These are phyloP conservation scores for Sistotremastrum suecicum DNA, from an alignment of 768 basidiomycete species.

Conservation along the genomic window DNA sequence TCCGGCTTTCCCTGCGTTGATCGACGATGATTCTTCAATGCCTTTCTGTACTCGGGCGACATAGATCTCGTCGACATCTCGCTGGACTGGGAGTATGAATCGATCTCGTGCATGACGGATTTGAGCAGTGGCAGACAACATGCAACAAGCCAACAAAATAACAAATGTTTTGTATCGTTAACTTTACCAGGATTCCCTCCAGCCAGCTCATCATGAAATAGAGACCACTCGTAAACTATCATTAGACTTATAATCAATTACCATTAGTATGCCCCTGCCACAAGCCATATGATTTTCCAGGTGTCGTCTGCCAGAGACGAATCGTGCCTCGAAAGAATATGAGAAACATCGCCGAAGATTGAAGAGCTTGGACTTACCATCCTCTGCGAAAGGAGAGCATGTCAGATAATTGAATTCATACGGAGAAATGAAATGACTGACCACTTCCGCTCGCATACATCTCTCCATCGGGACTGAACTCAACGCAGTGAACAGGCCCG, in stretches of 20 bases:
- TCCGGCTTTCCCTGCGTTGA: neutral
- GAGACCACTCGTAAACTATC: too few species aligned
- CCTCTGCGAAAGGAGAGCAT: conserved; percentile 34
- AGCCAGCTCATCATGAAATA: neutral
- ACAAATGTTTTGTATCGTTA: too few species aligned
- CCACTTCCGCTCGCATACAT: conserved; percentile 96
- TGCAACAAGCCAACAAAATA: too few species aligned
- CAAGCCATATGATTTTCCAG: conserved; percentile 82
- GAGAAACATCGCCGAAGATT: conserved; percentile 4
- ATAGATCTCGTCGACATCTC: too few species aligned
- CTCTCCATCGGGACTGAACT: conserved; percentile 93
- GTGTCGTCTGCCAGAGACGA: conserved; percentile 93
- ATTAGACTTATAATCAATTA: conserved; percentile 15
- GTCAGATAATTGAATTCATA: neutral
- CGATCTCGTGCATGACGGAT: too few species aligned
- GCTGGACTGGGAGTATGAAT: too few species aligned
- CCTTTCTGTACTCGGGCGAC: too few species aligned
- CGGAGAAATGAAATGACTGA: conserved; percentile 24
- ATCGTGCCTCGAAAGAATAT: conserved; percentile 55
- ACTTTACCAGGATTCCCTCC: neutral
- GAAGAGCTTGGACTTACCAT: conserved; percentile 34
- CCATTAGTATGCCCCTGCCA: conserved; percentile 58
- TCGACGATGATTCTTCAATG: too few species aligned
- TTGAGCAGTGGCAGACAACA: too few species aligned
- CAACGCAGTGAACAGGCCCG: conserved; percentile 89